Evolutionary conservation across 805 yeast species (phyloP), one percentile per base, ranked within the genome.

Genomic region (Kluyveromyces siamensis): DNA sequence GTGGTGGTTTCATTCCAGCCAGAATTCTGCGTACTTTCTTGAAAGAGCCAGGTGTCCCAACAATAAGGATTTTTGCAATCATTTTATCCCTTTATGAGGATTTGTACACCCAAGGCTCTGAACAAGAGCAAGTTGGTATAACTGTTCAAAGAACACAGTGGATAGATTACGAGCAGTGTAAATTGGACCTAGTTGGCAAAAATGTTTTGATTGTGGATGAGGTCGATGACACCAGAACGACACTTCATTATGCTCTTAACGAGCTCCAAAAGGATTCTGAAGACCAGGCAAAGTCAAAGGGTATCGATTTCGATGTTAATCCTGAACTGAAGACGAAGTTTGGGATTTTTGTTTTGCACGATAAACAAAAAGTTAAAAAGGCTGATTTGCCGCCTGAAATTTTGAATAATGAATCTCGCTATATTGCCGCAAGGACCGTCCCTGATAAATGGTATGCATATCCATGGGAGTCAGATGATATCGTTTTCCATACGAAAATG

Each of bases 1-100:
- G 96, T 59, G 96, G 99, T 65, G 99, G 98, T 1, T 87, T 91
- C 68, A 93, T 91, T 50, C 99, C 98, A 27, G 97, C 99, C 8
- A 81, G 99, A 67, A 93, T 93, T 70, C 76, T 91, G 65, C 81
- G 99, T 67, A 83, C 98, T 1, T 93, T 91, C 69, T 73, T 91
- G 57, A 91, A 90, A 68, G 85, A 83, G 56, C 87, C 85, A 30
- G 95, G 95, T 51, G 73, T 83, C 51, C 91, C 95, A 58, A 91
- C 90, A 60, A 83, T 89, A 52, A 83, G 96, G 60, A 88, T 91
- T 61, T 91, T 90, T 81, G 97, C 99, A 44, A 87, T 91, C 57
- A 95, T 93, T 35, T 75, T 91, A 56, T 88, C 97, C 1, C 74
- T 91, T 48, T 91, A 91, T 65, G 99, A 91, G 71, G 93, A 85